These are phyloP conservation scores for Trichoderma parareesei DNA, from an alignment of 495 filamentous ascomycete species.

Conservation along the genomic window DNA sequence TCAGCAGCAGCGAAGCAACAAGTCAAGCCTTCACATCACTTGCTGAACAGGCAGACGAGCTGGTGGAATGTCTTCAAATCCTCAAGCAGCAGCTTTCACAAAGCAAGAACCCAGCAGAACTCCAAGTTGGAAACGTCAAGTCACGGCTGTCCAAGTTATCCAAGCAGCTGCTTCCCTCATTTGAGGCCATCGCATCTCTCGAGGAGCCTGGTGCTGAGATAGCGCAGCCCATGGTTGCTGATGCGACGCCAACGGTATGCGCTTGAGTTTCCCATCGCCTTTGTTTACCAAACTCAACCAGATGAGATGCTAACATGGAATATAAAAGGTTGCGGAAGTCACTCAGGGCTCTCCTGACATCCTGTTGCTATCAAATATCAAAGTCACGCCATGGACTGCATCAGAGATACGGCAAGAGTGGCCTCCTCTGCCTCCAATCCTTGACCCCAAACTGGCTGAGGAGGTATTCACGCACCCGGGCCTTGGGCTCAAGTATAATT, in stretches of 20 bases:
- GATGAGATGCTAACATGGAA: neutral
- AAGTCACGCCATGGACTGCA: slow-evolving; percentile 10
- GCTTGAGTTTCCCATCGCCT: neutral
- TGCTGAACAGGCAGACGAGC: slow-evolving; percentile 24
- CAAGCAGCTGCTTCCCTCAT: neutral
- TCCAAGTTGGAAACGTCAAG: neutral
- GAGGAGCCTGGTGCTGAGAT: neutral
- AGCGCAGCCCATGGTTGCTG: neutral
- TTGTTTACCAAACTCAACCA: neutral
- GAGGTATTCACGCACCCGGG: slow-evolving; percentile 63
- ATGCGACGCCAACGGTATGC: neutral
- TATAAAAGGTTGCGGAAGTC: neutral
- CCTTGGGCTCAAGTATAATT: slow-evolving; percentile 36
- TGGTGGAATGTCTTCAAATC: slow-evolving; percentile 16
- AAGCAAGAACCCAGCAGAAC: neutral
- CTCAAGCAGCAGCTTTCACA: neutral
- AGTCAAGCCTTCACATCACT: slow-evolving; percentile 14
- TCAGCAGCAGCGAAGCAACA: neutral
- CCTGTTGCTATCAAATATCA: neutral
- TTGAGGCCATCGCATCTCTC: neutral
- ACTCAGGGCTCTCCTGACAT: neutral
- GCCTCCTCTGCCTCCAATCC: slow-evolving; percentile 52
- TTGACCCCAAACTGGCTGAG: slow-evolving; percentile 46
- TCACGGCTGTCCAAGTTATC: neutral
- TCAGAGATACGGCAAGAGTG: slow-evolving; percentile 28